Conservation (phyloP, 192 early-diverging fungal genomes). For the Allomyces javanicus region DNA sequence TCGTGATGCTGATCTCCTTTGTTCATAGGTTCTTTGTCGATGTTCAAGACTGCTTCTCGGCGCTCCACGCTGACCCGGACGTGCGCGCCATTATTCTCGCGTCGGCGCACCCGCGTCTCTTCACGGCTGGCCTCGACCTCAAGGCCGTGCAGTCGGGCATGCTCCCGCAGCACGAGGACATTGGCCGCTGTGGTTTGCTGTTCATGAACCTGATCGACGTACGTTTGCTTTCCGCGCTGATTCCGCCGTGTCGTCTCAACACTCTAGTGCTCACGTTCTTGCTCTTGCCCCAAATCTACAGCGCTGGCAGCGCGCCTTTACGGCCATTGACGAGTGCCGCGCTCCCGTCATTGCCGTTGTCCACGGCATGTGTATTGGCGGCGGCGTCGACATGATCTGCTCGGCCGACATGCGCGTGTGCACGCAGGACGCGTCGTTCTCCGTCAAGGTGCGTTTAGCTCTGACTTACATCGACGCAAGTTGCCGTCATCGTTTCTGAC, state of each 20-base stretch:
- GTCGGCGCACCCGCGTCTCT: constrained; percentile 43
- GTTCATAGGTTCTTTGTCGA: constrained; percentile 17
- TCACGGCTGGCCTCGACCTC: constrained; percentile 84
- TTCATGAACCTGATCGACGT: neutral
- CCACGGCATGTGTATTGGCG: constrained; percentile 69
- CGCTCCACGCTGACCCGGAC: constrained; percentile 33
- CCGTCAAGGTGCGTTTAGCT: constrained; percentile 40
- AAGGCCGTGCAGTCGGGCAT: constrained; percentile 11
- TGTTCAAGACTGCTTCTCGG: constrained; percentile 34
- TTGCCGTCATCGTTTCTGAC: neutral
- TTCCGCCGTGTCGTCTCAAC: constrained; percentile 6
- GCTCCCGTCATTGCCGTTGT: constrained; percentile 79
- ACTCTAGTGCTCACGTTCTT: neutral
- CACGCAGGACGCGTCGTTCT: constrained; percentile 55
- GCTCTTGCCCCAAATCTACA: neutral
- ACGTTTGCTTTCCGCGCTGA: constrained; percentile 1
- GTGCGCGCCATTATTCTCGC: constrained; percentile 61
- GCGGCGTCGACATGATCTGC: constrained; percentile 65
- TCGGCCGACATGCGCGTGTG: constrained; percentile 85
- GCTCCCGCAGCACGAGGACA: neutral
- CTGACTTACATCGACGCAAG: neutral
- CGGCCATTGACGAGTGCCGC: constrained; percentile 60
- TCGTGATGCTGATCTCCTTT: neutral
- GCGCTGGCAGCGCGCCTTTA: constrained; percentile 43
- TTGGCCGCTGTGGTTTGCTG: neutral